Base-by-base conservation (phyloP, 805 yeast species). In the Maudiozyma serrabonitensis region DNA sequence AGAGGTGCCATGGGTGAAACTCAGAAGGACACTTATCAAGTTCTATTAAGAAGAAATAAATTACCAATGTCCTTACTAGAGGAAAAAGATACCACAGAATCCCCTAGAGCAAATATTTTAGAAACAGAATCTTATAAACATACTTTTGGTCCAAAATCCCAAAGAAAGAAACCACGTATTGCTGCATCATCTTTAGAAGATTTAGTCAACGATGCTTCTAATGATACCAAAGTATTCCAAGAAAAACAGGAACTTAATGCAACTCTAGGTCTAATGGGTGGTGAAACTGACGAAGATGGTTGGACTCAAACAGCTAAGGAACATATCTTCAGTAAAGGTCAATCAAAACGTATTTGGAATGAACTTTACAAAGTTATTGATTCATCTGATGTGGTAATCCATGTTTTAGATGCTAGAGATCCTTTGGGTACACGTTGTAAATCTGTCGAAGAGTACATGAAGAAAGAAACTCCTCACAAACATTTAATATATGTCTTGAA, bases 281-380 rank as follows among this genome's bases (percentile, higher is more conserved):
- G 78, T 21, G 71, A 76, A 11, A 70, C 68, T 28, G 69, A 75
- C 44, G 80, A 82, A 46, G 95, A 88, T 56, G 96, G 87, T 49
- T 87, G 84, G 78, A 77, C 95, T 4, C 83, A 82, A 59, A 93
- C 87, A 60, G 96, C 97, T 39, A 89, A 87, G 65, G 99, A 93
- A 69, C 90, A 93, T 52, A 90, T 91, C 68, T 91, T 91, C 75
- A 82, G 84, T 64, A 91, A 91, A 68, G 99, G 99, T 60, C 99
- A 91, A 72, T 89, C 97, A 45, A 91, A 91, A 71, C 85, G 99
- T 73, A 91, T 91, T 58, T 91, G 99, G 99, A 93, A 93, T 68
- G 99, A 91, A 68, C 75, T 91, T 52, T 91, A 93, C 70, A 91
- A 91, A 66, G 99, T 91, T 46, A 89, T 91, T 58, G 99, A 91